Conservation (phyloP, 306 rosid genomes). For the Trichosanthes cucumerina region DNA sequence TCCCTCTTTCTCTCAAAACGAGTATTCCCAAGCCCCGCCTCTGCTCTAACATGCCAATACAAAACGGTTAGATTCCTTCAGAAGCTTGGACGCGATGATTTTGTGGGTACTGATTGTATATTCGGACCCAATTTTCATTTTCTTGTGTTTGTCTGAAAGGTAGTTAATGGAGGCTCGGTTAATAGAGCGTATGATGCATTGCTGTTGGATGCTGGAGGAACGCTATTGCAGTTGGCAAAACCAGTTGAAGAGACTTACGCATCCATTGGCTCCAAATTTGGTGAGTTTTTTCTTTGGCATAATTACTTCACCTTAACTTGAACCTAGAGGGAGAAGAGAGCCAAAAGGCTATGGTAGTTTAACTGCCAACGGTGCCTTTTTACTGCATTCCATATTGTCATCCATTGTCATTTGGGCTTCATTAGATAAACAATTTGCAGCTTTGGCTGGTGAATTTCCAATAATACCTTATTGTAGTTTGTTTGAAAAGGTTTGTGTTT, state of each 20-base stretch:
- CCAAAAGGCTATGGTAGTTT: neutral
- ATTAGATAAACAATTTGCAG: neutral
- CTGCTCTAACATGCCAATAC: neutral
- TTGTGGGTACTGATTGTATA: neutral
- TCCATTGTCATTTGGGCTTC: neutral
- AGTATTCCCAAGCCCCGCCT: neutral
- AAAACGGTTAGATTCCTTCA: neutral
- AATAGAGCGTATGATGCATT: constrained; percentile 54
- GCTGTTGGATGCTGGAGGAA: constrained; percentile 93
- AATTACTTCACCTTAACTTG: neutral
- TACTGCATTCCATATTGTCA: neutral
- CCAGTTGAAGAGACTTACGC: constrained; percentile 77
- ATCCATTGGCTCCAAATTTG: constrained; percentile 60
- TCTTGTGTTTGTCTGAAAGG: neutral
- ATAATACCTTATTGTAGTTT: neutral
- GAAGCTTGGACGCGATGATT: neutral
- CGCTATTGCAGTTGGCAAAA: constrained; percentile 68
- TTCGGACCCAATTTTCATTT: neutral
- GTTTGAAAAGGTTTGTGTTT: neutral
- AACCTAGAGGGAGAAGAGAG: neutral
- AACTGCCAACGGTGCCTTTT: neutral
- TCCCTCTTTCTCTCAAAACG: neutral
- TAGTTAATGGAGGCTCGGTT: constrained; percentile 19
- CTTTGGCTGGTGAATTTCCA: neutral
- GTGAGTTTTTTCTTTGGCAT: constrained; percentile 17